Evolutionary conservation across 2,329 filamentous ascomycete species (phyloP).

Genomic region (Helicocarpus griseus): DNA sequence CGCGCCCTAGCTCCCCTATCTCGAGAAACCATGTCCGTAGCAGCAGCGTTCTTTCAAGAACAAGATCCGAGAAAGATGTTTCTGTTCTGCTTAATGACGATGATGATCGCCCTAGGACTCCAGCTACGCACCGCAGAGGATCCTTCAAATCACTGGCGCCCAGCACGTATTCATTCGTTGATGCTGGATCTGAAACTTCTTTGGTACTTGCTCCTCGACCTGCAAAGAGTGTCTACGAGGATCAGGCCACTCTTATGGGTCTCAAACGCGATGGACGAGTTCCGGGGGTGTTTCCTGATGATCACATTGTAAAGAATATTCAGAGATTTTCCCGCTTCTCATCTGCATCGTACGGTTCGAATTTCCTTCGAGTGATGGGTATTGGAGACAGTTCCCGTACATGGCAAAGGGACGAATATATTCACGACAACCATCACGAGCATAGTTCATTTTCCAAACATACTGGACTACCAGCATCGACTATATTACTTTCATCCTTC

Average conservation of each 20-base stretch:
- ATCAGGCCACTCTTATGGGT: conserved; percentile 33
- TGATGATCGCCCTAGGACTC: conserved; percentile 18
- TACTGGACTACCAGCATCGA: conserved; percentile 35
- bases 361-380: conserved; percentile 39
- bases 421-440: conserved; percentile 35
- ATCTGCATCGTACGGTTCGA: conserved; percentile 38
- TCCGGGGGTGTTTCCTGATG: conserved; percentile 37
- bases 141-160: conserved; percentile 32
- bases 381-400: conserved; percentile 24
- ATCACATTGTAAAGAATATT: conserved; percentile 37
- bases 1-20: conserved; percentile 30
- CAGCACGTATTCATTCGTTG: conserved; percentile 38
- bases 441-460: conserved; percentile 38
- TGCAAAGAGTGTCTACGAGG: conserved; percentile 36
- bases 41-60: conserved; percentile 33
- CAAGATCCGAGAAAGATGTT: conserved; percentile 33
- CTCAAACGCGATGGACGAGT: conserved; percentile 35
- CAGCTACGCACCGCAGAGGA: conserved; percentile 12
- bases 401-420: conserved; percentile 21
- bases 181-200: conserved; percentile 36
- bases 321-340: conserved; percentile 39
- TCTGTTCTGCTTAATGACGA: conserved; percentile 23
- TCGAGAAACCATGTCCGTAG: conserved; percentile 33
- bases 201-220: conserved; percentile 33
- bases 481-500: conserved; percentile 57